Evolutionary conservation across 2,329 filamentous ascomycete genomes (phyloP), one percentile per base, ranked within the genome.

Genomic region (Ilyonectria robusta): DNA sequence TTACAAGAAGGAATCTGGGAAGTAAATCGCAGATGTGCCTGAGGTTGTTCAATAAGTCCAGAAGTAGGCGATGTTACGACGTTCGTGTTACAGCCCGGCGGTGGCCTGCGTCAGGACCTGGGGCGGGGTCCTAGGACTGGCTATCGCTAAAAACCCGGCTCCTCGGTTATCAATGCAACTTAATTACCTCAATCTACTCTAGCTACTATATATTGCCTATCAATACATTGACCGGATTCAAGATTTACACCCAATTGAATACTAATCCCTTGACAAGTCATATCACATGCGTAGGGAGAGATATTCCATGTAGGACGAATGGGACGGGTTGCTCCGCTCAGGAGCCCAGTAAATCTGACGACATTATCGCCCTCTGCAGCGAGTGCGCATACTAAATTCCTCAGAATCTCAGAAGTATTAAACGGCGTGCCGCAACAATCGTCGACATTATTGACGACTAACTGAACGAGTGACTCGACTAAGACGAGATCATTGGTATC

Each of bases 401-500:
- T 15, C 37, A 40, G 37, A 40, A 53, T 53, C 48, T 53, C 48
- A 33, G 17, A 53, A 19, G 29, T 19, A 6, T 37, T 35, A 10
- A 37, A 53, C 50, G 31, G 31, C 17, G 17, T 40, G 37, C 37
- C 19, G 50, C 50, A 6, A 19, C 19, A 19, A 40, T 15, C 37
- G 37, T 37, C 5, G 33, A 35, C 6, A 37, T 35, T 33, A 19
- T 35, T 37, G 17, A 53, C n/a, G 33, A 53, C 50, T 53, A 35
- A 19, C 50, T 37, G 29, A 53, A 53, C 23, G 29, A 53, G 31
- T 53, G 31, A 53, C 29, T 53, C 17, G 50, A 35, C n/a, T 19
- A 53, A 37, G n/a, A 53, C 50, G 26, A 53, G 50, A 37, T 37
- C 31, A 53, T 53, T 53, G 29, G 29, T 19, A 53, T 53, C 15